phyloP scores from a whole-genome alignment of 306 rosid genomes.

The Vigna trinervia region DNA sequence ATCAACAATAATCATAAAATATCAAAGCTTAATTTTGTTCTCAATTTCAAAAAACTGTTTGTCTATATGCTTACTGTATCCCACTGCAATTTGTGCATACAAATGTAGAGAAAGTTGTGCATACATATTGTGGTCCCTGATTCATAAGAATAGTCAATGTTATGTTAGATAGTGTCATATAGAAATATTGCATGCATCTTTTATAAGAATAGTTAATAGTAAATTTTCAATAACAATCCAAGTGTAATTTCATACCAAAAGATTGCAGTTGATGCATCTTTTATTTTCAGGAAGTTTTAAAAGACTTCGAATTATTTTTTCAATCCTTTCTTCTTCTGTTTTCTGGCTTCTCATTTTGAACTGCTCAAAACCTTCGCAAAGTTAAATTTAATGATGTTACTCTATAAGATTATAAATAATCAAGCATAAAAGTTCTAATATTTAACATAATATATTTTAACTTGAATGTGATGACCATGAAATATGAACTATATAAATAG shows the following conservation, averaged over 20 bases:
- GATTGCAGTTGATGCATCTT: constrained; percentile 90
- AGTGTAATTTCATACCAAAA: constrained; percentile 59
- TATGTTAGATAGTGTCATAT: neutral
- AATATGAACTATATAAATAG: too few species aligned
- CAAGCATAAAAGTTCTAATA: neutral
- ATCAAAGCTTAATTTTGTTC: too few species aligned
- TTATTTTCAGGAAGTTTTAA: constrained; percentile 76
- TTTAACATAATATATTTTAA: neutral
- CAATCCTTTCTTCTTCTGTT: constrained; percentile 77
- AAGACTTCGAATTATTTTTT: constrained; percentile 70
- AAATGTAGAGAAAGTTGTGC: constrained; percentile 84
- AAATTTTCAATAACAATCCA: neutral
- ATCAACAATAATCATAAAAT: neutral
- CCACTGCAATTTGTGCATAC: constrained; percentile 96
- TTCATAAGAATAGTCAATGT: constrained; percentile 26
- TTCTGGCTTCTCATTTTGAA: constrained; percentile 63
- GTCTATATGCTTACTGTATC: constrained; percentile 70
- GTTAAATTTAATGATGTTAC: neutral
- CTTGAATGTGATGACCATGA: neutral
- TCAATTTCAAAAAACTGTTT: too few species aligned
- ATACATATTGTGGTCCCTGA: constrained; percentile 97
- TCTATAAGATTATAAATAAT: neutral
- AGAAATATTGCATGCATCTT: too few species aligned
- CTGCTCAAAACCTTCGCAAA: constrained; percentile 26
- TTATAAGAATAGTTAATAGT: neutral